These are phyloP conservation scores for Fraxinus nigra DNA, from an alignment of 305 asterid species.

Conservation along the genomic window DNA sequence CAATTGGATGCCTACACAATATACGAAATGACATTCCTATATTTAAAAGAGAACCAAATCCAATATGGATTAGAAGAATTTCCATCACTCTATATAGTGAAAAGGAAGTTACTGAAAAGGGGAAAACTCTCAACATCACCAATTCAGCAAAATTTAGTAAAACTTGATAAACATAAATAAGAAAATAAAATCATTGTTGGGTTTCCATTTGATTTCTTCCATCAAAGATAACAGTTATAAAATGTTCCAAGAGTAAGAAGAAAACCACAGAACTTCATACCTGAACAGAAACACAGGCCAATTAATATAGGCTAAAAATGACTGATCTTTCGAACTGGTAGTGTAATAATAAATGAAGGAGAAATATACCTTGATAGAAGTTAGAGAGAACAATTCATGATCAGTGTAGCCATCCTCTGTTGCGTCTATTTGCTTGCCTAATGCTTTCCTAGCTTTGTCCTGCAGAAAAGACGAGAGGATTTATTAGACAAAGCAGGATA, in stretches of 20 bases:
- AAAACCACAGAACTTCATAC: neutral
- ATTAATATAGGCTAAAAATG: neutral
- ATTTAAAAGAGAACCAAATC: neutral
- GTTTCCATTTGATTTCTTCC: neutral
- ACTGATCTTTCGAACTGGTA: neutral
- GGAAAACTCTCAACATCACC: neutral
- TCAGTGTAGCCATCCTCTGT: slow-evolving; percentile 73
- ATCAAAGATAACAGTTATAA: neutral
- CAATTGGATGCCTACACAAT: neutral
- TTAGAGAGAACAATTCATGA: slow-evolving; percentile 68
- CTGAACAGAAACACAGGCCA: neutral
- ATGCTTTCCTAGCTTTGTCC: slow-evolving; percentile 91
- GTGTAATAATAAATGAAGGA: neutral
- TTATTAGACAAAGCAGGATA: slow-evolving; percentile 6
- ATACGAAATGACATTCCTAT: neutral
- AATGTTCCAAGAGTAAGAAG: neutral
- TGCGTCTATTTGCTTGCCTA: slow-evolving; percentile 67
- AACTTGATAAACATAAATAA: neutral
- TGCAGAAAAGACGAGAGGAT: slow-evolving; percentile 26
- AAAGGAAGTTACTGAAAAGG: neutral
- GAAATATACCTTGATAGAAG: slow-evolving; percentile 49
- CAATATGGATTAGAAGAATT: neutral
- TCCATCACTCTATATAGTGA: neutral
- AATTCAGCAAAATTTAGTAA: neutral
- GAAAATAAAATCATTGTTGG: neutral